These are phyloP conservation scores for Penicillium riverlandense DNA, from an alignment of 495 filamentous ascomycete genomes.

Conservation along the genomic window DNA sequence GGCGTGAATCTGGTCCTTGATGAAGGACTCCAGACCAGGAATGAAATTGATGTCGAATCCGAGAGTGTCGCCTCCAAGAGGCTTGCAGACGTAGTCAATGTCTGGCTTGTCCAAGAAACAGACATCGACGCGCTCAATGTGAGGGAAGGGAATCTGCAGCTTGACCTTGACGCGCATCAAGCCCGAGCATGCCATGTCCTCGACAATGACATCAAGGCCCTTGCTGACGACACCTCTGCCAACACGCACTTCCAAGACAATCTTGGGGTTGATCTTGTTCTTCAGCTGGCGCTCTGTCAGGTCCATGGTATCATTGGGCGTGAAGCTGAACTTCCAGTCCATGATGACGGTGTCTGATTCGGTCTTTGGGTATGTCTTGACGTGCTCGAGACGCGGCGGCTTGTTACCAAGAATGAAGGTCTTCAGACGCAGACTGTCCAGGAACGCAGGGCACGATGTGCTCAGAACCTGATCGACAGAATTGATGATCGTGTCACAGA, in stretches of 20 bases:
- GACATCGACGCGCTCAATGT: constrained; percentile 87
- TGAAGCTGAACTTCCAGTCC: constrained; percentile 99
- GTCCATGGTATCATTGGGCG: constrained; percentile 86
- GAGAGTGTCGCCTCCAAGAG: constrained; percentile 87
- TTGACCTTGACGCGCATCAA: constrained; percentile 96
- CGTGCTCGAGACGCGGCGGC: constrained; percentile 90
- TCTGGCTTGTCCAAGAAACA: constrained; percentile 71
- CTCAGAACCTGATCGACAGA: constrained; percentile 94
- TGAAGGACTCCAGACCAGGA: constrained; percentile 85
- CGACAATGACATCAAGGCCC: constrained; percentile 93
- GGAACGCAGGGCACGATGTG: constrained; percentile 79
- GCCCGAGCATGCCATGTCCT: constrained; percentile 92
- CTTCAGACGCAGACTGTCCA: constrained; percentile 88
- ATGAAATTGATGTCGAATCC: constrained; percentile 99
- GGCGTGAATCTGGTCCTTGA: constrained; percentile 89
- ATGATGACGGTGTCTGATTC: constrained; percentile 93
- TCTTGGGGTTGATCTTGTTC: constrained; percentile 94
- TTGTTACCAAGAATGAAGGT: constrained; percentile 90
- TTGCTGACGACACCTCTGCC: constrained; percentile 95
- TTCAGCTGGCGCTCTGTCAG: constrained; percentile 84
- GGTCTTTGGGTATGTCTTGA: constrained; percentile 95
- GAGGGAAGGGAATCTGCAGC: constrained; percentile 90
- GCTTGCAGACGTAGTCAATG: constrained; percentile 96
- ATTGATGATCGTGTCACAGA: constrained; percentile 84
- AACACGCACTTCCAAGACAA: constrained; percentile 86